These are phyloP conservation scores for Trypanosoma melophagium DNA, from an alignment of 208 protist genomes.

Conservation along the genomic window DNA sequence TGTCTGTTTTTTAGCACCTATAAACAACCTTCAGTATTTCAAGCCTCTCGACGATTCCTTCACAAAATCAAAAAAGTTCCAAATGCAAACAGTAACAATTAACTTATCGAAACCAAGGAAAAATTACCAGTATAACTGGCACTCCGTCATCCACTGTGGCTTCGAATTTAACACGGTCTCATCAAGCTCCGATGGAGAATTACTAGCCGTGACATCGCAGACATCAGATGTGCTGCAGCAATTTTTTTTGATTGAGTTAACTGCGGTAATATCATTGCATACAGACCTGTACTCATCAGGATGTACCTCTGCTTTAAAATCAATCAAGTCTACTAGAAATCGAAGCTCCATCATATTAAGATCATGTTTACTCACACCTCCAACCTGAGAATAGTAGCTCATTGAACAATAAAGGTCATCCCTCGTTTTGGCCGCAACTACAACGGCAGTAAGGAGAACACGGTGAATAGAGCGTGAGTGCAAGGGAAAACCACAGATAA, in stretches of 20 bases:
- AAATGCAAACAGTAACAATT: conserved; percentile 14
- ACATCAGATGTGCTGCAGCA: conserved; percentile 28
- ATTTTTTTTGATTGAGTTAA: conserved; percentile 5
- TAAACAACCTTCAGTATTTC: too few relatives aligned
- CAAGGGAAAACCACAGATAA: conserved; percentile 43
- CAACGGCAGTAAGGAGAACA: conserved; percentile 82
- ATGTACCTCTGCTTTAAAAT: conserved; percentile 46
- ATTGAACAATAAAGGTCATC: conserved; percentile 93
- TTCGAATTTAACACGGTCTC: not conserved
- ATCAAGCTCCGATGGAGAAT: conserved; percentile 23
- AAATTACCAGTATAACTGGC: conserved; percentile 31
- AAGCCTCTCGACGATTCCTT: too few relatives aligned
- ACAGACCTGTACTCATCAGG: conserved; percentile 41
- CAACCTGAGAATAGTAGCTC: conserved; percentile 89
- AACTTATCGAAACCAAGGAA: not conserved
- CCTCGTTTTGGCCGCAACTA: conserved; percentile 87
- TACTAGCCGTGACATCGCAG: conserved; percentile 16
- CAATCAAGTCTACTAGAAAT: conserved; percentile 65
- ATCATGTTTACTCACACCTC: conserved; percentile 77
- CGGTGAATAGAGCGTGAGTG: conserved; percentile 77
- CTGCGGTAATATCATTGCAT: conserved; percentile 38
- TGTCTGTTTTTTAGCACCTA: too few relatives aligned
- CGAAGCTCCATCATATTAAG: conserved; percentile 87
- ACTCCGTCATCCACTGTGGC: conserved; percentile 36
- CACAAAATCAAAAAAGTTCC: not conserved